A percentile compares a stretch with the other conserved stretches of the same genome.
Conservation (phyloP, 768 basidiomycete genomes). For the Amanita muscaria region DNA sequence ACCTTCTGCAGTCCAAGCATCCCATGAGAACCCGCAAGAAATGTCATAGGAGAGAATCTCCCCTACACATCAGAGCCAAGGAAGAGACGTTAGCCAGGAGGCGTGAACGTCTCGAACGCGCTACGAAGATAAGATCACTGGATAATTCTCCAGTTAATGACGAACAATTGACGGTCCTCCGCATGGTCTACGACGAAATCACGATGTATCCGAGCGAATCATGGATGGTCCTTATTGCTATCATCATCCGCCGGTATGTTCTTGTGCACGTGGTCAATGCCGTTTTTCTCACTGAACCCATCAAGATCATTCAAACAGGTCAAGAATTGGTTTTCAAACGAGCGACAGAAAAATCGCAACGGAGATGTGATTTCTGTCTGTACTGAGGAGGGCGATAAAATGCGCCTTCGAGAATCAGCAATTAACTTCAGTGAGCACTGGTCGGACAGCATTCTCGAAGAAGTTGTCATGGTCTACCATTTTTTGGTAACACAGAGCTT, state of each 20-base stretch:
- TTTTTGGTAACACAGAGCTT: constrained; percentile 28
- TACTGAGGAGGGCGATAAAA: constrained; percentile 31
- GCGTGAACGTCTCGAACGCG: constrained; percentile 26
- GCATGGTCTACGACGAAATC: constrained; percentile 57
- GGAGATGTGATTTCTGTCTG: constrained; percentile 32
- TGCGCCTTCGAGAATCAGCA: constrained; percentile 42
- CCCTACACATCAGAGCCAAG: constrained; percentile 20
- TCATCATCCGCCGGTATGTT: constrained; percentile 45
- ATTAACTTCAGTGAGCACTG: constrained; percentile 43
- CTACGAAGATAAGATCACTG: constrained; percentile 33
- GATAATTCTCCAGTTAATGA: constrained; percentile 49
- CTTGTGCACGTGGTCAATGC: constrained; percentile 1
- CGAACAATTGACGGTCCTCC: constrained; percentile 48
- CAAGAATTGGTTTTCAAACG: constrained; percentile 63
- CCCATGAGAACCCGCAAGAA: constrained; percentile 21
- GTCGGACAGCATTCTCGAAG: constrained; percentile 55
- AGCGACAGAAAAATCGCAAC: constrained; percentile 38
- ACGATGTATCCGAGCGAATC: constrained; percentile 56
- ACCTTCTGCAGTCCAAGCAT: constrained; percentile 15
- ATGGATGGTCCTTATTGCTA: constrained; percentile 51
- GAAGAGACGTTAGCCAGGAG: constrained; percentile 24
- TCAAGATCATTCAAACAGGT: constrained; percentile 49
- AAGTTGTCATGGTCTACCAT: constrained; percentile 51
- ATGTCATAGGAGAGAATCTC: constrained; percentile 17
- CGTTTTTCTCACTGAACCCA: constrained; percentile 5